phyloP scores from a whole-genome alignment of 2,329 filamentous ascomycete species.

The Emmonsiellopsis sp. region DNA sequence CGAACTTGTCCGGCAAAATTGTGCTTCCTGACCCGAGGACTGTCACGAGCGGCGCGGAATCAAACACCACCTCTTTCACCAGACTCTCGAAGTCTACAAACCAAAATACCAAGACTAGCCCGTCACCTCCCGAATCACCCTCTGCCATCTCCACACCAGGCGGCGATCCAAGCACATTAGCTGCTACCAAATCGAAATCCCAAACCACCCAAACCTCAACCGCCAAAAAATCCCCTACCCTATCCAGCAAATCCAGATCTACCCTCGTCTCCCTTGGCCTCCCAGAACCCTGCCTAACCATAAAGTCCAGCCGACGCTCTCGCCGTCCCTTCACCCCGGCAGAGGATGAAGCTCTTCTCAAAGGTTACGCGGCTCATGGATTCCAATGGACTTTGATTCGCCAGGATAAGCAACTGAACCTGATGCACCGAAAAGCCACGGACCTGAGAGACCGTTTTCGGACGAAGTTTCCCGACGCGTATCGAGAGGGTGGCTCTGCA shows the following conservation, averaged over 20 bases:
- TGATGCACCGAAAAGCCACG: conserved; percentile 45
- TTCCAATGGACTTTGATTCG: conserved; percentile 53
- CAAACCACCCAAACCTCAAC: conserved; percentile 12
- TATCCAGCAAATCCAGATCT: conserved; percentile 25
- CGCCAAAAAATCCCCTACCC: conserved; percentile 19
- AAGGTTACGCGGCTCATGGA: conserved; percentile 51
- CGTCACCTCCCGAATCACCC: conserved; percentile 6
- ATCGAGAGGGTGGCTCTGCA: conserved; percentile 38
- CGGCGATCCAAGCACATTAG: background rate
- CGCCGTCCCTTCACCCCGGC: conserved; percentile 47
- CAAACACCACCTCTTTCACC: background rate
- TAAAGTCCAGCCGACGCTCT: conserved; percentile 42
- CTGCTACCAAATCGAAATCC: conserved; percentile 1
- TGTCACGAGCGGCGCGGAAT: conserved; percentile 10
- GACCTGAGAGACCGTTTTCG: conserved; percentile 56
- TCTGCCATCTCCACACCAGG: background rate
- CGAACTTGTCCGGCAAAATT: conserved; percentile 7
- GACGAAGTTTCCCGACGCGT: conserved; percentile 50
- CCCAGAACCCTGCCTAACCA: conserved; percentile 37
- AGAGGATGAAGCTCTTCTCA: conserved; percentile 51
- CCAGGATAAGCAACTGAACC: conserved; percentile 44
- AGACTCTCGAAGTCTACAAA: background rate
- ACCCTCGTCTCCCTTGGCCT: conserved; percentile 38
- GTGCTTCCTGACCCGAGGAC: conserved; percentile 16
- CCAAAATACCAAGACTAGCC: background rate